A percentile compares a stretch with the other conserved stretches of the same genome.
Evolutionary conservation across 495 filamentous ascomycete genomes (phyloP).

Genomic region (Talaromyces trachyspermus): DNA sequence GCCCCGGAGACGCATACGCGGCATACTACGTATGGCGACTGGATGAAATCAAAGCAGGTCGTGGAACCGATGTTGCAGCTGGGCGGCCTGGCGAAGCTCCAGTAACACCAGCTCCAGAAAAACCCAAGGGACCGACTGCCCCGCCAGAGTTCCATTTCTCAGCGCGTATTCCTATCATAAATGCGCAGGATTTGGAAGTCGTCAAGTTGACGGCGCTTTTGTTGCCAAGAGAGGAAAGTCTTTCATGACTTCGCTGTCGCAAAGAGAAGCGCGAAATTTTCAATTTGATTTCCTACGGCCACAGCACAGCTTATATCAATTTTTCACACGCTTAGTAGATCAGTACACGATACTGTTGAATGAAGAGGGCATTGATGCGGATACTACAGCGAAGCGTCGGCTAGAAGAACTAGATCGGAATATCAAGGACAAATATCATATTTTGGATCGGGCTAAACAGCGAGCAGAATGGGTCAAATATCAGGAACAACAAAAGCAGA

Average conservation of each 20-base stretch:
- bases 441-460: conserved; percentile 72
- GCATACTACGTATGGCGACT: conserved; percentile 88
- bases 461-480: conserved; percentile 81
- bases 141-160: conserved; percentile 92
- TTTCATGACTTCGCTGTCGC: conserved; percentile 81
- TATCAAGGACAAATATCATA: conserved; percentile 66
- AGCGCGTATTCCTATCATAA: conserved; percentile 95
- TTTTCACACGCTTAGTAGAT: conserved; percentile 84
- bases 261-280: conserved; percentile 82
- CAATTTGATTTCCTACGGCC: conserved; percentile 97
- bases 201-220: conserved; percentile 84
- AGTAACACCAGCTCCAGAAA: conserved; percentile 48
- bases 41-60: conserved; percentile 71
- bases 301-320: conserved; percentile 91
- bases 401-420: conserved; percentile 71
- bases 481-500: conserved; percentile 76
- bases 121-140: conserved; percentile 73
- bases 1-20: conserved; percentile 73
- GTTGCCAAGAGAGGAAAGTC: conserved; percentile 84
- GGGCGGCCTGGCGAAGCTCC: conserved; percentile 61
- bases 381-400: conserved; percentile 62
- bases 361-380: conserved; percentile 55
- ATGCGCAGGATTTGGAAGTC: conserved; percentile 89
- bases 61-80: conserved; percentile 72
- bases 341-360: conserved; percentile 84